These are phyloP conservation scores for Mycena rosella DNA, from an alignment of 768 basidiomycete species.

Conservation along the genomic window DNA sequence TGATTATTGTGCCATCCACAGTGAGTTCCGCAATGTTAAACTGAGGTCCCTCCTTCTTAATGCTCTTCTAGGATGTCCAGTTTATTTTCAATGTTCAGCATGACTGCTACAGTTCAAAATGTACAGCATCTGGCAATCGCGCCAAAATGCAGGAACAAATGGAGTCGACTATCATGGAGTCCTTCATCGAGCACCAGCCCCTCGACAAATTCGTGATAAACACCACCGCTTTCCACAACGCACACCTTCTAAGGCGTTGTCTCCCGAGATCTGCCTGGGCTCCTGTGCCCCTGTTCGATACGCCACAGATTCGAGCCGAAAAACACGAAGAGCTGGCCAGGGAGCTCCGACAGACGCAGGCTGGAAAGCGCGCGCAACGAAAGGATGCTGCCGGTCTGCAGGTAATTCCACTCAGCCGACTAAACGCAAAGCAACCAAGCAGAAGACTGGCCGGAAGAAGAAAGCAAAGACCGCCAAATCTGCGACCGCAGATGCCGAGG, in stretches of 20 bases:
- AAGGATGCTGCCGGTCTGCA: background rate
- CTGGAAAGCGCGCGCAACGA: background rate
- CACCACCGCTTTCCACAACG: constrained; percentile 43
- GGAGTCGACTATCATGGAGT: constrained; percentile 7
- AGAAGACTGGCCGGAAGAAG: background rate
- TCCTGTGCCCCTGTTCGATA: background rate
- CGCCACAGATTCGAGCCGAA: background rate
- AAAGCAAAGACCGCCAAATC: background rate
- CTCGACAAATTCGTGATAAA: constrained; percentile 37
- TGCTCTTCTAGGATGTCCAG: constrained; percentile 26
- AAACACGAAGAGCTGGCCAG: background rate
- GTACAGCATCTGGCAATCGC: constrained; percentile 24
- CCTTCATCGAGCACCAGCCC: constrained; percentile 28
- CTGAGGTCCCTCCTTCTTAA: background rate
- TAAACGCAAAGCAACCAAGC: background rate
- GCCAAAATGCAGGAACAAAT: constrained; percentile 34
- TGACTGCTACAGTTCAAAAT: constrained; percentile 35
- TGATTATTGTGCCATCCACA: constrained; percentile 4
- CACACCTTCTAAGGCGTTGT: constrained; percentile 35
- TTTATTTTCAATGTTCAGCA: constrained; percentile 43
- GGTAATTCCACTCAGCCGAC: background rate
- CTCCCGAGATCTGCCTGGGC: constrained; percentile 27
- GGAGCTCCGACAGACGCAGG: background rate
- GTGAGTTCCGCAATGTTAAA: background rate
- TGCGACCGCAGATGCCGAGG: background rate